Evolutionary conservation across 2,329 filamentous ascomycete genomes (phyloP).

Genomic region (Colletotrichum sp.): DNA sequence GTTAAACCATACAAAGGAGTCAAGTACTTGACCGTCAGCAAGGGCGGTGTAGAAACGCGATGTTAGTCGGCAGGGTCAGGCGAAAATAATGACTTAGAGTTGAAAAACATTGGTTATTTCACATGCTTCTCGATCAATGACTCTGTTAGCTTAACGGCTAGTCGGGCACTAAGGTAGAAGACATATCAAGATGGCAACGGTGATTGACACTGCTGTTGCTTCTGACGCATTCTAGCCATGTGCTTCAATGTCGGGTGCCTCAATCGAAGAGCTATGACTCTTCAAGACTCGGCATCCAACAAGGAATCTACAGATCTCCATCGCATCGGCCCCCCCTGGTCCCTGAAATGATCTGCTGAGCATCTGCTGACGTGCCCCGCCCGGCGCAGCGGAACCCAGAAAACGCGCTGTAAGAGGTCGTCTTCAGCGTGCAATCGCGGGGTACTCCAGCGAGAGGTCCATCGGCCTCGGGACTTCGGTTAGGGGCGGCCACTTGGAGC

Average conservation of each 20-base stretch:
- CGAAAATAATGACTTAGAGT: slow-evolving; percentile 12
- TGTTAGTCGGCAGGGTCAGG: slow-evolving; percentile 43
- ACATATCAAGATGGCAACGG: not conserved
- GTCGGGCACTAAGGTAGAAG: not conserved
- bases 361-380: not conserved
- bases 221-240: not conserved
- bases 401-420: slow-evolving; percentile 6
- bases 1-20: slow-evolving; percentile 98
- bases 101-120: not conserved
- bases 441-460: slow-evolving; percentile 4
- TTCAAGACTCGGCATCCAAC: not conserved
- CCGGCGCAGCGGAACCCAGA: slow-evolving; percentile 17
- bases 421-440: slow-evolving; percentile 11
- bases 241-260: not conserved
- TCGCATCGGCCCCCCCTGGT: slow-evolving; percentile 1
- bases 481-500: slow-evolving; percentile 15
- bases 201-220: not conserved
- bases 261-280: not conserved
- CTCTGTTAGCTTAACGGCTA: not conserved
- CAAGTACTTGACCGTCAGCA: slow-evolving; percentile 87
- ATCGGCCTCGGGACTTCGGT: slow-evolving; percentile 20
- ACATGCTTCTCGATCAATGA: not conserved
- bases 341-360: slow-evolving; percentile 5
- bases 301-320: not conserved
- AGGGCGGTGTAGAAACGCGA: slow-evolving; percentile 67